These are phyloP conservation scores for Kluyveromyces sp. DNA, from an alignment of 1,139 yeast species.

Conservation along the genomic window DNA sequence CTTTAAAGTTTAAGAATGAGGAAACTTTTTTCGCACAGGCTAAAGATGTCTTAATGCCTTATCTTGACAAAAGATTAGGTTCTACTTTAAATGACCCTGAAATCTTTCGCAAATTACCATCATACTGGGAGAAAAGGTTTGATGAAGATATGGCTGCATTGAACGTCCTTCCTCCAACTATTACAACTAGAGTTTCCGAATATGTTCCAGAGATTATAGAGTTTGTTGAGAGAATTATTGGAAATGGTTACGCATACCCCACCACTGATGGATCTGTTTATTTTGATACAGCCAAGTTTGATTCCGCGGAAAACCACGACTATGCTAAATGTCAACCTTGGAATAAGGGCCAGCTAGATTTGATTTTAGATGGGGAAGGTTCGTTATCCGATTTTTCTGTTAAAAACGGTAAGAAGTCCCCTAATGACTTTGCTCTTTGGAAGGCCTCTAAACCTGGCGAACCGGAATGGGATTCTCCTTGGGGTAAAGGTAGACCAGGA, in stretches of 20 bases:
- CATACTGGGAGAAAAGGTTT: slow-evolving; percentile 81
- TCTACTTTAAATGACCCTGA: slow-evolving; percentile 74
- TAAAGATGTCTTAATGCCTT: slow-evolving; percentile 68
- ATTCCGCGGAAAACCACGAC: slow-evolving; percentile 58
- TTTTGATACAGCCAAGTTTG: slow-evolving; percentile 81
- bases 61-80: slow-evolving; percentile 66
- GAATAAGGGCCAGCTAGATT: slow-evolving; percentile 83
- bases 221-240: slow-evolving; percentile 67
- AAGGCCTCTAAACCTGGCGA: slow-evolving; percentile 95
- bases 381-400: slow-evolving; percentile 50
- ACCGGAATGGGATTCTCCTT: slow-evolving; percentile 90
- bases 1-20: slow-evolving; percentile 29
- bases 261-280: slow-evolving; percentile 89
- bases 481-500: slow-evolving; percentile 99
- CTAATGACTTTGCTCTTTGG: slow-evolving; percentile 95
- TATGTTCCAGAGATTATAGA: slow-evolving; percentile 85
- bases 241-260: slow-evolving; percentile 76
- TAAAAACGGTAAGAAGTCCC: slow-evolving; percentile 51
- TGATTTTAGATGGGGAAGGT: slow-evolving; percentile 95
- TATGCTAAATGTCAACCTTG: slow-evolving; percentile 98
- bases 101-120: slow-evolving; percentile 73
- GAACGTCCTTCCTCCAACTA: slow-evolving; percentile 76
- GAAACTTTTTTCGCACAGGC: slow-evolving; percentile 41
- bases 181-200: slow-evolving; percentile 94
- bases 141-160: slow-evolving; percentile 78